Percentiles rank a stretch among this genome's conserved stretches.
Conservation (phyloP, 1,139 yeast genomes). For the Zygoascus meyerae region DNA sequence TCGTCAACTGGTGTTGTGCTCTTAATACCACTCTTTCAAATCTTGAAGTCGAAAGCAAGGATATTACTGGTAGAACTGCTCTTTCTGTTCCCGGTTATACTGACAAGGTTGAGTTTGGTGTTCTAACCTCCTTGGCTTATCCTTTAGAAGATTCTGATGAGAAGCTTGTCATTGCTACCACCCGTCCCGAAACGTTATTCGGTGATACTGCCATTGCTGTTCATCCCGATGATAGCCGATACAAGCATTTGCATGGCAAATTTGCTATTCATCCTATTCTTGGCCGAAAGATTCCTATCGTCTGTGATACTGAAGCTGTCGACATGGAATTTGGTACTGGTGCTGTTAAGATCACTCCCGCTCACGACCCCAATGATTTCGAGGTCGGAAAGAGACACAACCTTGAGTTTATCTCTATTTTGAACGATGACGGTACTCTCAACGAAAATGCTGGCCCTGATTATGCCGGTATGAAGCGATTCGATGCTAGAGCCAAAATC, state of each 20-base stretch:
- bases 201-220: constrained; percentile 98
- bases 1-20: constrained; percentile 95
- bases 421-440: constrained; percentile 86
- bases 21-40: constrained; percentile 93
- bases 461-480: constrained; percentile 86
- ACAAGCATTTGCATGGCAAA: constrained; percentile 91
- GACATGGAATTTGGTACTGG: constrained; percentile 99
- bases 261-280: constrained; percentile 86
- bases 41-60: constrained; percentile 92
- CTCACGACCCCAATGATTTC: constrained; percentile 97
- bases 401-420: constrained; percentile 80
- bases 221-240: constrained; percentile 90
- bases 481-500: constrained; percentile 85
- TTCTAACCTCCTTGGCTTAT: constrained; percentile 87
- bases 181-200: constrained; percentile 96
- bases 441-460: constrained; percentile 87
- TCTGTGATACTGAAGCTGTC: constrained; percentile 87
- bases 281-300: constrained; percentile 78
- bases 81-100: constrained; percentile 86
- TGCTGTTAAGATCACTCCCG: constrained; percentile 98
- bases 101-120: constrained; percentile 91
- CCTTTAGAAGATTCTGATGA: constrained; percentile 86
- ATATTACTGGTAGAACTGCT: constrained; percentile 72
- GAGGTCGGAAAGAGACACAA: constrained; percentile 90
- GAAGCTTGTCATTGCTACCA: constrained; percentile 86